Conservation (phyloP, 345 rosid genomes). For the Trapa incisa region DNA sequence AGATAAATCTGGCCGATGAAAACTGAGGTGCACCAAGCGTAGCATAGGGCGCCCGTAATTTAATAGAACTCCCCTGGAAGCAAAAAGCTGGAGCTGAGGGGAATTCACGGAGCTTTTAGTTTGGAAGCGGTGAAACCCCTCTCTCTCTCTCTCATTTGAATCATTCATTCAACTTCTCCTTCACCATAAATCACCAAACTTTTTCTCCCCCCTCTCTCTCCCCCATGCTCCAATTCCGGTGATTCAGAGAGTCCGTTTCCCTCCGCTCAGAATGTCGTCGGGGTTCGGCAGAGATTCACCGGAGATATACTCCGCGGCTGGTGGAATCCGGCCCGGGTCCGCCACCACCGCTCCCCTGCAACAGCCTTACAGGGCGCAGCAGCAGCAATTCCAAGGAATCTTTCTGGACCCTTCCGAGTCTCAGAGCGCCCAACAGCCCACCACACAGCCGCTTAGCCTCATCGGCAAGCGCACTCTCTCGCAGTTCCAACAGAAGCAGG, state of each 20-base stretch:
- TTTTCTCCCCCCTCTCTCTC: slow-evolving; percentile 7
- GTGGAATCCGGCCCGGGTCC: slow-evolving; percentile 37
- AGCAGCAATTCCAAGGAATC: slow-evolving; percentile 44
- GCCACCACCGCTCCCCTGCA: slow-evolving; percentile 13
- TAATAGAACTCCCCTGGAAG: not conserved
- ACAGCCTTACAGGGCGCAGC: slow-evolving; percentile 34
- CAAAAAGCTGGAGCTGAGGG: not conserved
- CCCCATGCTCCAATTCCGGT: slow-evolving; percentile 6
- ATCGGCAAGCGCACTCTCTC: slow-evolving; percentile 60
- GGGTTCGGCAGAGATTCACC: slow-evolving; percentile 57
- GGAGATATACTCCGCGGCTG: slow-evolving; percentile 38
- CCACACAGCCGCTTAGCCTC: slow-evolving; percentile 17
- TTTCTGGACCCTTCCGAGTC: slow-evolving; percentile 39
- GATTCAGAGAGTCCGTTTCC: not conserved
- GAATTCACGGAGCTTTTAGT: not conserved
- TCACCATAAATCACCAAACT: slow-evolving; percentile 4
- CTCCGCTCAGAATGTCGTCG: slow-evolving; percentile 47
- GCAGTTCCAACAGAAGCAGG: slow-evolving; percentile 50
- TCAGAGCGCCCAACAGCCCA: slow-evolving; percentile 41
- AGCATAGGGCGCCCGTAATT: not conserved
- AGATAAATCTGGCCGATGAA: not conserved
- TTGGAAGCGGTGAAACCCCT: slow-evolving; percentile 17
- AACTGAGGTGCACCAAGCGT: not conserved
- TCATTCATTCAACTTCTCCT: slow-evolving; percentile 1
- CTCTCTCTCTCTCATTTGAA: not conserved